A percentile compares a stretch with the other conserved stretches of the same genome.
These are phyloP conservation scores for Didymella keratinophila DNA, from an alignment of 2,329 filamentous ascomycete genomes.

Conservation along the genomic window DNA sequence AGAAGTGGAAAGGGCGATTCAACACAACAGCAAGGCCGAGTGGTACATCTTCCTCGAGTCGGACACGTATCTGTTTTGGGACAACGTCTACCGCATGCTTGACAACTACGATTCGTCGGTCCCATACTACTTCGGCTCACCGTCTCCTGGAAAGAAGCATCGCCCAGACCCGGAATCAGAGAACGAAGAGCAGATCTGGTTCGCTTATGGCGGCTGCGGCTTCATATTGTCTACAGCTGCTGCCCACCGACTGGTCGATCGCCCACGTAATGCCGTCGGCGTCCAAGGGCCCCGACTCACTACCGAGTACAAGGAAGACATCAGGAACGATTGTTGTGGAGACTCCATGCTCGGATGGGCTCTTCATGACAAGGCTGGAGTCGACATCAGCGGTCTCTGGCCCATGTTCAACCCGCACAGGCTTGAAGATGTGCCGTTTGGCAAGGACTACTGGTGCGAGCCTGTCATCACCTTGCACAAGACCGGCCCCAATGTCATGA, in stretches of 20 bases:
- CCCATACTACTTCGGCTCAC: constrained; percentile 45
- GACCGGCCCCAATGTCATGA: constrained; percentile 51
- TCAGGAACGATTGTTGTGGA: constrained; percentile 51
- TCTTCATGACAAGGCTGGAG: constrained; percentile 30
- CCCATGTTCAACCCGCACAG: constrained; percentile 52
- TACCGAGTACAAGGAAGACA: constrained; percentile 21
- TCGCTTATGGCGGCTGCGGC: constrained; percentile 50
- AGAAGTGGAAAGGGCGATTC: constrained; percentile 53
- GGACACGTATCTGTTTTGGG: constrained; percentile 36
- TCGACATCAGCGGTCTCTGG: constrained; percentile 39
- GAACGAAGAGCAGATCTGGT: constrained; percentile 50
- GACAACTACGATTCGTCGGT: constrained; percentile 36
- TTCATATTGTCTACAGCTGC: constrained; percentile 54
- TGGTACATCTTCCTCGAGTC: constrained; percentile 37
- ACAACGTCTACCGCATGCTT: constrained; percentile 44
- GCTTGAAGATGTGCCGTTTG: constrained; percentile 44
- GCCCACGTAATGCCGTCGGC: constrained; percentile 27
- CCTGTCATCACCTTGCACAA: constrained; percentile 47
- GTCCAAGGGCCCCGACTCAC: constrained; percentile 20
- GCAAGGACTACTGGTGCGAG: constrained; percentile 47
- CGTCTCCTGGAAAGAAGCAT: constrained; percentile 22
- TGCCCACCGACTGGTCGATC: constrained; percentile 57
- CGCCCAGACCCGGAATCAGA: constrained; percentile 24
- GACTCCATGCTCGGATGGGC: constrained; percentile 36
- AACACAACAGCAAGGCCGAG: constrained; percentile 21